Evolutionary conservation across 2,329 filamentous ascomycete genomes (phyloP).

Genomic region (Talaromyces atroroseus): DNA sequence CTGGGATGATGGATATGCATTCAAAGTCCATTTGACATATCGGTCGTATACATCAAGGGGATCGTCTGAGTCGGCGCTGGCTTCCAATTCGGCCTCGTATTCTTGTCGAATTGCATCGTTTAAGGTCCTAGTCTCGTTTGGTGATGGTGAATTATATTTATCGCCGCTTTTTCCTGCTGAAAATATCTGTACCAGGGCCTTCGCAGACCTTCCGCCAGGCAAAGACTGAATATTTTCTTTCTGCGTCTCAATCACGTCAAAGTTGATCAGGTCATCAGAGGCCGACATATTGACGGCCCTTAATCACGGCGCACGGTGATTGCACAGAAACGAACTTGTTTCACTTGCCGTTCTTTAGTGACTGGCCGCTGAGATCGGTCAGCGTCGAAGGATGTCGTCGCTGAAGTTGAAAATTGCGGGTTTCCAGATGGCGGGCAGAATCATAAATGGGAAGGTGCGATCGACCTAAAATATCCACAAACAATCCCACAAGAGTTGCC

Average conservation of each 20-base stretch:
- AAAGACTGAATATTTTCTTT: slow-evolving; percentile 98
- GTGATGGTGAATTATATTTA: slow-evolving; percentile 57
- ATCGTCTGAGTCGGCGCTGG: slow-evolving; percentile 81
- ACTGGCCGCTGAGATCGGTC: not conserved
- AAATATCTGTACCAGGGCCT: slow-evolving; percentile 74
- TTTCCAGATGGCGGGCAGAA: not conserved
- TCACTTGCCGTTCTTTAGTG: not conserved
- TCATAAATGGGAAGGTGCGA: slow-evolving; percentile 4
- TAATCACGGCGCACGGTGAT: slow-evolving; percentile 12
- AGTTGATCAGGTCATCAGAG: slow-evolving; percentile 49
- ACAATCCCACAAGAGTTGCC: slow-evolving; percentile 21
- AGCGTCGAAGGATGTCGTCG: not conserved
- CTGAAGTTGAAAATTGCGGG: not conserved
- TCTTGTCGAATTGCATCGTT: slow-evolving; percentile 75
- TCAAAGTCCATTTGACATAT: slow-evolving; percentile 94
- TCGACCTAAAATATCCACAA: not conserved
- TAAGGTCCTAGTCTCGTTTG: slow-evolving; percentile 67
- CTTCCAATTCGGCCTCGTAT: slow-evolving; percentile 77
- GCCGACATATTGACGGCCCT: slow-evolving; percentile 37
- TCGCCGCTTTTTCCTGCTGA: slow-evolving; percentile 43
- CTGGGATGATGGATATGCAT: slow-evolving; percentile 90
- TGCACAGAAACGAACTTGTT: slow-evolving; percentile 20
- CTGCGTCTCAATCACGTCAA: slow-evolving; percentile 90
- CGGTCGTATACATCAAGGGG: slow-evolving; percentile 93
- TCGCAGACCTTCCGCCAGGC: slow-evolving; percentile 80